Evolutionary conservation across 1,139 yeast species (phyloP).

Genomic region (Hansenula sp.): DNA sequence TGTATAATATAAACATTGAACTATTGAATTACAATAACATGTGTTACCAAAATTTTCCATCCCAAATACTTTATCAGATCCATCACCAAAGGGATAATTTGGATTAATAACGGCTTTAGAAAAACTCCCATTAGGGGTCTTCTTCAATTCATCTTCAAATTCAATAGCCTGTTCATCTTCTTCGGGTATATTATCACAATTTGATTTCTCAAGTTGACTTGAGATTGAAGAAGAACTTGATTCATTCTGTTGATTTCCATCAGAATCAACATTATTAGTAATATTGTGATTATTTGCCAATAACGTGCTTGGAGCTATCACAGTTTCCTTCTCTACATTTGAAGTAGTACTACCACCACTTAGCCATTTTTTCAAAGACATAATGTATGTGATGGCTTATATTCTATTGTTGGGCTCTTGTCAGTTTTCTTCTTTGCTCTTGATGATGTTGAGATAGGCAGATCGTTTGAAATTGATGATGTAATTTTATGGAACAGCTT

Average conservation of each 20-base stretch:
- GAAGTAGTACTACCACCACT: neutral
- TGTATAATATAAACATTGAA: constrained; percentile 82
- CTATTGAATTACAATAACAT: constrained; percentile 88
- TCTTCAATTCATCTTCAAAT: neutral
- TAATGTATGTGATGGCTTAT: neutral
- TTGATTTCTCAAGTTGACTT: neutral
- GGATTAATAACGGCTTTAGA: neutral
- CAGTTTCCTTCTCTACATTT: neutral
- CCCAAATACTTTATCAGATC: constrained; percentile 75
- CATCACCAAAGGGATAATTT: constrained; percentile 50
- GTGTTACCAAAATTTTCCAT: constrained; percentile 95
- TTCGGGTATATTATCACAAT: neutral
- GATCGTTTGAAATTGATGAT: too few species aligned
- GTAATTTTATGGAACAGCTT: too few species aligned
- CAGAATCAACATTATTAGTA: neutral
- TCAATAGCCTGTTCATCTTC: neutral
- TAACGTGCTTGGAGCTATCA: neutral
- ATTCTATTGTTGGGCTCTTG: too few species aligned
- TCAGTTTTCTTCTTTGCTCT: too few species aligned
- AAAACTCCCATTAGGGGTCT: too few species aligned
- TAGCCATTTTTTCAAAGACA: constrained; percentile 2
- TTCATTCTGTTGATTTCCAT: neutral
- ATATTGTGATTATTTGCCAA: neutral
- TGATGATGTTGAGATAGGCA: too few species aligned
- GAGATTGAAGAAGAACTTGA: neutral